Percentiles rank a stretch among this genome's conserved stretches.
These are phyloP conservation scores for Penicillium psychrofluorescens DNA, from an alignment of 495 filamentous ascomycete species.

Conservation along the genomic window DNA sequence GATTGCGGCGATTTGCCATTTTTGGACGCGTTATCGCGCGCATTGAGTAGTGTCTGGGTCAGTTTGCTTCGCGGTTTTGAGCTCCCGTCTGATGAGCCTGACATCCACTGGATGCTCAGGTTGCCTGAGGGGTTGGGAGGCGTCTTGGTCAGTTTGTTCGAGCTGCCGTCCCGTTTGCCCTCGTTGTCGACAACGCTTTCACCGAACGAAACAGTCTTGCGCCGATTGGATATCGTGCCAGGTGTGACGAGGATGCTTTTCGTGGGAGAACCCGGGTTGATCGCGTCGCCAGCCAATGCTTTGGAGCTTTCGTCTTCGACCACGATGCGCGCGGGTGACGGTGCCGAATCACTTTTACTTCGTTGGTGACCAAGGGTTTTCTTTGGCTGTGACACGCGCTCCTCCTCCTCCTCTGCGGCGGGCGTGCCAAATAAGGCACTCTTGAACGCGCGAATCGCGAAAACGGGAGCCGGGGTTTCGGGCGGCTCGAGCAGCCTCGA, in stretches of 20 bases:
- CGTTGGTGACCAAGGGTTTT: constrained; percentile 11
- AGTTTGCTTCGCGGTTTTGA: constrained; percentile 36
- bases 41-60: constrained; percentile 39
- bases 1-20: constrained; percentile 12
- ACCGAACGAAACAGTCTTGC: constrained; percentile 90
- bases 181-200: constrained; percentile 58
- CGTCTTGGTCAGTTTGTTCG: constrained; percentile 23
- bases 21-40: constrained; percentile 30
- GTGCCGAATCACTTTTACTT: constrained; percentile 14
- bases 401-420: constrained; percentile 37
- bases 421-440: constrained; percentile 88
- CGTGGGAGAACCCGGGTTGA: constrained; percentile 46
- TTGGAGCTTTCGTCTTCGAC: too few species aligned
- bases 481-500: constrained; percentile 54
- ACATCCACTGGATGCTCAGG: constrained; percentile 58
- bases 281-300: too few species aligned
- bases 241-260: constrained; percentile 88
- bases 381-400: constrained; percentile 11
- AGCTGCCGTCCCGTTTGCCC: constrained; percentile 31
- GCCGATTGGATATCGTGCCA: constrained; percentile 65
- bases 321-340: constrained; percentile 9
- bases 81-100: constrained; percentile 43
- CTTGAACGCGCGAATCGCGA: constrained; percentile 88
- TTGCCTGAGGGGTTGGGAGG: constrained; percentile 45
- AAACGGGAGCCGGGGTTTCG: constrained; percentile 88